Conservation (phyloP, 768 basidiomycete species). For the Vishniacozyma victoriae region DNA sequence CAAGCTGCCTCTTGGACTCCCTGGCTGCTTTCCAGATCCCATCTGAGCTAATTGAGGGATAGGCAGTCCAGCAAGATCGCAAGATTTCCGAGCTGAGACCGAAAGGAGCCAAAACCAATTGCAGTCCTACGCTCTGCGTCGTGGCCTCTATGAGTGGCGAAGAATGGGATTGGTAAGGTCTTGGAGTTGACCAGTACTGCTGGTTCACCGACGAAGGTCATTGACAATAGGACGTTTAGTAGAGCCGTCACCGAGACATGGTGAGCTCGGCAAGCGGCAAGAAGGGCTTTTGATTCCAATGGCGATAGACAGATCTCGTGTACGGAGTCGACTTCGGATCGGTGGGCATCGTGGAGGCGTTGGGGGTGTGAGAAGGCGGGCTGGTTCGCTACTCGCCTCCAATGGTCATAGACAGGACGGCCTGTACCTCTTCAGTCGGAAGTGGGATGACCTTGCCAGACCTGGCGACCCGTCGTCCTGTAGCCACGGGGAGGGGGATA, state of each 20-base stretch:
- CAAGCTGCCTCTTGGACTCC: background rate
- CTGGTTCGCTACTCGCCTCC: background rate
- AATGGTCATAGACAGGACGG: background rate
- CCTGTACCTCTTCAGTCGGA: background rate
- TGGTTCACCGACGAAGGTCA: background rate
- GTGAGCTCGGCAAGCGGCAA: background rate
- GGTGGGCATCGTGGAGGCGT: background rate
- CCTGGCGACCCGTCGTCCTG: background rate
- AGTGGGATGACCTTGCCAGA: background rate
- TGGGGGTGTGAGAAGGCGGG: background rate
- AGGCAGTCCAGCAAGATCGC: too few relatives aligned
- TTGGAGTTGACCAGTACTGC: background rate
- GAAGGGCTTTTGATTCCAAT: background rate
- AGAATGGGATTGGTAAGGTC: background rate
- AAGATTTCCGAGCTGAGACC: background rate
- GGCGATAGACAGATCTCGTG: background rate
- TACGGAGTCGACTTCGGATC: background rate
- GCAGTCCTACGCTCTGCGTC: background rate
- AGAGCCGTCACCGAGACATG: background rate
- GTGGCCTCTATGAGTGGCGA: background rate
- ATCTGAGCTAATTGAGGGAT: too few relatives aligned
- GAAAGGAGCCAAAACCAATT: background rate
- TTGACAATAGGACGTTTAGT: background rate
- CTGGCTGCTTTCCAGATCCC: background rate
- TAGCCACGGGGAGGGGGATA: background rate